Evolutionary conservation across 495 filamentous ascomycete genomes (phyloP).

Genomic region (Zalerion maritima): DNA sequence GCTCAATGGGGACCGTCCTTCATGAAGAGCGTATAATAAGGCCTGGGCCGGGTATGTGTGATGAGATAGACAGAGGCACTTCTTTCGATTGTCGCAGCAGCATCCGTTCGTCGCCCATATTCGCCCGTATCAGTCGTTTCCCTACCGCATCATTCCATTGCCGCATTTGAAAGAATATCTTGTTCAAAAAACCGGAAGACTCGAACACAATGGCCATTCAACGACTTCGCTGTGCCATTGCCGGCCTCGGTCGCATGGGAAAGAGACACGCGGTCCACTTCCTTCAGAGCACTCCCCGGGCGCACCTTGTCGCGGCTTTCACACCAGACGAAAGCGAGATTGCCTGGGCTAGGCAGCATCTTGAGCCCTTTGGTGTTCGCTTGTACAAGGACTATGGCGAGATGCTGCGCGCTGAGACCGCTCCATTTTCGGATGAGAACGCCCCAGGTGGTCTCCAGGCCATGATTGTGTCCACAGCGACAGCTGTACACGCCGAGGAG

Average conservation of each 20-base stretch:
- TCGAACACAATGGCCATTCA: slow-evolving; percentile 24
- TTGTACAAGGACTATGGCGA: slow-evolving; percentile 39
- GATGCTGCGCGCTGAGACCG: slow-evolving; percentile 40
- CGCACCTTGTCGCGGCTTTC: slow-evolving; percentile 37
- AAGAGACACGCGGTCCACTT: slow-evolving; percentile 42
- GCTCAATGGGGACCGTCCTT: too few relatives aligned
- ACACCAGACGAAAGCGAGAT: slow-evolving; percentile 34
- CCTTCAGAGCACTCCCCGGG: slow-evolving; percentile 34
- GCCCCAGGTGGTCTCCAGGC: slow-evolving; percentile 36
- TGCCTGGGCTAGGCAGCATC: slow-evolving; percentile 34
- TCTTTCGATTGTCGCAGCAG: too few relatives aligned
- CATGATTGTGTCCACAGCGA: slow-evolving; percentile 36
- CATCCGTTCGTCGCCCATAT: too few relatives aligned
- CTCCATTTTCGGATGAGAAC: too few relatives aligned
- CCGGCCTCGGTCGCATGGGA: slow-evolving; percentile 45
- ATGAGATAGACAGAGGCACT: too few relatives aligned
- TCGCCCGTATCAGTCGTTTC: too few relatives aligned
- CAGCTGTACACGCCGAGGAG: slow-evolving; percentile 40
- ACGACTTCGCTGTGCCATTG: slow-evolving; percentile 34
- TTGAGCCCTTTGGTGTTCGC: slow-evolving; percentile 30
- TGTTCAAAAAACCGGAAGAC: too few relatives aligned
- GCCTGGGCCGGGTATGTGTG: too few relatives aligned
- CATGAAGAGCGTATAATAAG: too few relatives aligned
- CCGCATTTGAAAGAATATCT: too few relatives aligned
- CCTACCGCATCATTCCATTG: too few relatives aligned